Percentiles rank a stretch among this genome's conserved stretches.
Conservation (phyloP, 495 filamentous ascomycete genomes). For the Podospora australis region DNA sequence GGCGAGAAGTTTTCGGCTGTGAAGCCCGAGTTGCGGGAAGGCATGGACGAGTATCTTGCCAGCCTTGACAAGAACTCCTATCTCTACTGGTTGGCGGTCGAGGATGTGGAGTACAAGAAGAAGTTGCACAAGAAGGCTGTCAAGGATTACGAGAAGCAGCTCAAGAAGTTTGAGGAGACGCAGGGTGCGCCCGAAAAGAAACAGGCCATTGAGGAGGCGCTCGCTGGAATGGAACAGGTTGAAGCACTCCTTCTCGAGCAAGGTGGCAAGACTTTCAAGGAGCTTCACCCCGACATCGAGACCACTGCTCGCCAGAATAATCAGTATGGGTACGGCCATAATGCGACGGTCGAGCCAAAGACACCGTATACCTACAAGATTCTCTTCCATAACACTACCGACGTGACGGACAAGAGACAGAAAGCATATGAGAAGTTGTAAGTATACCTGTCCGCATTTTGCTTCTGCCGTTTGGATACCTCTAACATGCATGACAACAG, state of each 20-base stretch:
- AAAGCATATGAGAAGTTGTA: constrained; percentile 51
- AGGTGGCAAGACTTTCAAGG: constrained; percentile 57
- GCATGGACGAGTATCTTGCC: constrained; percentile 38
- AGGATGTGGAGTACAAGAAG: constrained; percentile 20
- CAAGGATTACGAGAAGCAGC: constrained; percentile 28
- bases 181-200: constrained; percentile 46
- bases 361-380: constrained; percentile 48
- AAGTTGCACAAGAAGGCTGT: constrained; percentile 11
- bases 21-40: constrained; percentile 13
- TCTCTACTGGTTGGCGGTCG: constrained; percentile 40
- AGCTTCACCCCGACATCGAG: constrained; percentile 54
- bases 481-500: constrained; percentile 28
- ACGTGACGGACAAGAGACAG: constrained; percentile 45
- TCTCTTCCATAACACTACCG: constrained; percentile 36
- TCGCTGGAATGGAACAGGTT: constrained; percentile 46
- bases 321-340: not conserved
- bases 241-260: constrained; percentile 45
- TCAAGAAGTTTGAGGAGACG: constrained; percentile 12
- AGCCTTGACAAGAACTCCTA: constrained; percentile 45
- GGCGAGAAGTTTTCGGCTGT: constrained; percentile 17
- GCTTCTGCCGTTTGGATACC: not conserved
- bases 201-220: constrained; percentile 39
- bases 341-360: no score
- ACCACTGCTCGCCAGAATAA: not conserved
- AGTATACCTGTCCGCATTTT: constrained; percentile 17